These are phyloP conservation scores for Carex littledalei DNA, from an alignment of 176 grass and related monocot genomes.

Conservation along the genomic window DNA sequence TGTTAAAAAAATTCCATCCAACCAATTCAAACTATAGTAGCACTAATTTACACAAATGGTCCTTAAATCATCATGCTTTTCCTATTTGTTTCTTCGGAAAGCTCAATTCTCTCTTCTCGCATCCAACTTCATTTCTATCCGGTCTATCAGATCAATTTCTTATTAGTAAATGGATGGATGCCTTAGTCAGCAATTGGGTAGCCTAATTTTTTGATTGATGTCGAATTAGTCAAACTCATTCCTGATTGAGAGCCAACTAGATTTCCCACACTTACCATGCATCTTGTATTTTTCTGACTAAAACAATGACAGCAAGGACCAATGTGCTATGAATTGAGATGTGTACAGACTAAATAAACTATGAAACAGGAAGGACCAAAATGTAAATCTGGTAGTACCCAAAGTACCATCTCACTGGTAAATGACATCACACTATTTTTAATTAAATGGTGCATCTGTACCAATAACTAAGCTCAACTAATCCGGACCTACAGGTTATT, in stretches of 20 bases:
- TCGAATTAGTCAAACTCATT: background rate
- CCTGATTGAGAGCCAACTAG: background rate
- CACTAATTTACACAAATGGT: background rate
- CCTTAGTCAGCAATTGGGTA: background rate
- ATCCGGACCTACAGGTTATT: background rate
- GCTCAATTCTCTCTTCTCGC: background rate
- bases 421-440: background rate
- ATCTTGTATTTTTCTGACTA: background rate
- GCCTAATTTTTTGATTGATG: background rate
- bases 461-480: conserved; percentile 4
- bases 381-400: background rate
- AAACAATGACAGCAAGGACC: background rate
- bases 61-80: background rate
- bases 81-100: background rate
- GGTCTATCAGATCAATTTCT: background rate
- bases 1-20: background rate
- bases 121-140: background rate
- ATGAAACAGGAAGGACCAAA: background rate
- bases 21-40: background rate
- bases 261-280: background rate
- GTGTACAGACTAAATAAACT: background rate
- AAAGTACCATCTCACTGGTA: background rate
- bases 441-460: background rate
- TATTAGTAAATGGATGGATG: background rate
- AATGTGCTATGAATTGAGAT: background rate